phyloP scores from a whole-genome alignment of 2,329 filamentous ascomycete species.

The Cadophora sp. region DNA sequence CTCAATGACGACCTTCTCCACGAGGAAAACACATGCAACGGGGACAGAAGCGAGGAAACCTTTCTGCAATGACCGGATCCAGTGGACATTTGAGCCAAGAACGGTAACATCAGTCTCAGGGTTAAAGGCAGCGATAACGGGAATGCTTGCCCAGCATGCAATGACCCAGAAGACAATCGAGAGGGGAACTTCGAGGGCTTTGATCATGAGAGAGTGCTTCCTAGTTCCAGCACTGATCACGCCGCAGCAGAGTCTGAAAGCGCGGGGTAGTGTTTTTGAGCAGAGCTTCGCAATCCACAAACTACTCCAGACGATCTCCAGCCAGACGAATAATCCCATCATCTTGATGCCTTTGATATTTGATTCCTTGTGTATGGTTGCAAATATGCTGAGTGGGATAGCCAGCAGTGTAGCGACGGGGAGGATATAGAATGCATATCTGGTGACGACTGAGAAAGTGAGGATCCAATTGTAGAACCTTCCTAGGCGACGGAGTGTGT shows the following conservation, averaged over 20 bases:
- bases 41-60: constrained; percentile 61
- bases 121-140: constrained; percentile 39
- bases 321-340: constrained; percentile 69
- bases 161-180: constrained; percentile 73
- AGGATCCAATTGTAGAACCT: constrained; percentile 68
- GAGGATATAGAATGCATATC: constrained; percentile 71
- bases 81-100: background rate
- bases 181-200: constrained; percentile 66
- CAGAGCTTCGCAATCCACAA: constrained; percentile 70
- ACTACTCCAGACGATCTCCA: constrained; percentile 68
- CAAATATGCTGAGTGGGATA: constrained; percentile 63
- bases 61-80: constrained; percentile 13
- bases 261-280: constrained; percentile 62
- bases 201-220: constrained; percentile 63
- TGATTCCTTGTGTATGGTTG: constrained; percentile 78
- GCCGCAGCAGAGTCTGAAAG: constrained; percentile 72
- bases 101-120: background rate
- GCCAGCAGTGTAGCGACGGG: constrained; percentile 67
- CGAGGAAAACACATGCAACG: constrained; percentile 72
- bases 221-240: constrained; percentile 69
- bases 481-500: constrained; percentile 60
- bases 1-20: constrained; percentile 79
- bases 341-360: constrained; percentile 74
- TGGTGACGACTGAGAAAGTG: constrained; percentile 65
- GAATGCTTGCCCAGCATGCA: constrained; percentile 65